Base-by-base conservation (phyloP, 345 rosid genomes). In the Eucalyptus leucophloia region DNA sequence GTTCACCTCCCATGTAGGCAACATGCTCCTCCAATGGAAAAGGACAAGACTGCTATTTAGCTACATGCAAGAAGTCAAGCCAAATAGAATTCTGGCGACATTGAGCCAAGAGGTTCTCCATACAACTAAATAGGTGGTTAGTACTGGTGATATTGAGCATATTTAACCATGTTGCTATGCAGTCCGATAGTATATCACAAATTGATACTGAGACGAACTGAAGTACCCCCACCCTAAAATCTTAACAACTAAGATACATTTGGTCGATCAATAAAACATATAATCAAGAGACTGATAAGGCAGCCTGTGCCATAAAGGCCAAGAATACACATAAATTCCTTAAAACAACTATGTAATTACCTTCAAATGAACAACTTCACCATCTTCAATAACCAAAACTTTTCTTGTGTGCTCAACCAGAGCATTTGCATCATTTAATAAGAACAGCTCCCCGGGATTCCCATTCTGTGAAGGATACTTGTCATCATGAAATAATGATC, bases 401-500 rank as follows among this genome's bases (percentile, higher is more conserved):
- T 92, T 97, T 92, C 94, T 97, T 40, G 99, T 98, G 91, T 98
- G 99, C 92, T 98, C 99, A 90, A 97, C 94, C 89, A 98, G 93
- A 86, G 99, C 99, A 89, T 93, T 94, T 13, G 96, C 97, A 92
- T 97, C 99, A 93, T 98, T 98, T 81, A 97, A 98, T 85, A 98
- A 93, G 90, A 97, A 98, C 86, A 98, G 90, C 88, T 98, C 99
- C 92, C 94, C 95, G 65, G 99, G 96, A 89, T 92, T 93, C 51
- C 93, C 97, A 92, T 95, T 95, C 91, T 90, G 94, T 32, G 94
- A 94, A 58, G 95, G 92, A 89, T 92, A 96, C 88, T 94, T 93
- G 87, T 95, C 92, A 93, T 97, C 97, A n/a, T 93, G 92, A 92
- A 96, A 93, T 23, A 94, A 91, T 81, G 95, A 92, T 91, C 91